Percentiles rank a stretch among this genome's conserved stretches.
Evolutionary conservation across 2,329 filamentous ascomycete species (phyloP).

Genomic region (Botryosphaeria dothidea): DNA sequence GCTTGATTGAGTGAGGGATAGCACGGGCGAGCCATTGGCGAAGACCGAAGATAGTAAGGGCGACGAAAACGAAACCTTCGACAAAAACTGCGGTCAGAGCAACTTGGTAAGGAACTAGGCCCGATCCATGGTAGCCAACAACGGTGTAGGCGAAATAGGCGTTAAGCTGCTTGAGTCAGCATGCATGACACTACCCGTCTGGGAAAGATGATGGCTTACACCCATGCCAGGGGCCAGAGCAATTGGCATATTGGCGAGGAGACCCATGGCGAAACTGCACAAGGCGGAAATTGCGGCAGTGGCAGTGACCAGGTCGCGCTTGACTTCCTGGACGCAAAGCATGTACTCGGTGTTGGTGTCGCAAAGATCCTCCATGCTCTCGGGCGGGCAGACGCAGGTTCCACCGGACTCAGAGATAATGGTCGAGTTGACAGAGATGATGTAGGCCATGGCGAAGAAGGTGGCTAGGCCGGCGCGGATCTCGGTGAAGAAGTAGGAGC

Average conservation of each 20-base stretch:
- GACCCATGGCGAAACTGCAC: conserved; percentile 79
- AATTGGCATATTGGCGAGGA: conserved; percentile 79
- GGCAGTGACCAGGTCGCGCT: conserved; percentile 79
- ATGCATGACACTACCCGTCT: not conserved
- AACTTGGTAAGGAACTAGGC: conserved; percentile 70
- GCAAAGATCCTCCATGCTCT: conserved; percentile 54
- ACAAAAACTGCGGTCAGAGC: conserved; percentile 86
- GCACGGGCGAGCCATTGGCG: conserved; percentile 76
- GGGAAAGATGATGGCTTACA: not conserved
- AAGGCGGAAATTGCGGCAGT: conserved; percentile 81
- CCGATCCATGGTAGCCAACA: conserved; percentile 74
- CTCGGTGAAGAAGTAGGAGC: conserved; percentile 79
- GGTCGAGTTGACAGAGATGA: conserved; percentile 68
- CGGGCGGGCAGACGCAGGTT: conserved; percentile 69
- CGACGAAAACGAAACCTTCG: conserved; percentile 84
- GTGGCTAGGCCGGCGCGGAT: conserved; percentile 79
- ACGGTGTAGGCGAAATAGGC: conserved; percentile 84
- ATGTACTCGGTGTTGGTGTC: conserved; percentile 59
- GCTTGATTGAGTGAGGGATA: conserved; percentile 81
- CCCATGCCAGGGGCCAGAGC: conserved; percentile 76
- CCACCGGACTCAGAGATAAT: conserved; percentile 73
- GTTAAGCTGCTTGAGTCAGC: conserved; percentile 55
- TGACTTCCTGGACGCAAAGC: conserved; percentile 63
- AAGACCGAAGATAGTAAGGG: conserved; percentile 70
- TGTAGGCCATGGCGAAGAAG: conserved; percentile 52